Base-by-base conservation (phyloP, 768 basidiomycete species). In the Termitomyces sp. region DNA sequence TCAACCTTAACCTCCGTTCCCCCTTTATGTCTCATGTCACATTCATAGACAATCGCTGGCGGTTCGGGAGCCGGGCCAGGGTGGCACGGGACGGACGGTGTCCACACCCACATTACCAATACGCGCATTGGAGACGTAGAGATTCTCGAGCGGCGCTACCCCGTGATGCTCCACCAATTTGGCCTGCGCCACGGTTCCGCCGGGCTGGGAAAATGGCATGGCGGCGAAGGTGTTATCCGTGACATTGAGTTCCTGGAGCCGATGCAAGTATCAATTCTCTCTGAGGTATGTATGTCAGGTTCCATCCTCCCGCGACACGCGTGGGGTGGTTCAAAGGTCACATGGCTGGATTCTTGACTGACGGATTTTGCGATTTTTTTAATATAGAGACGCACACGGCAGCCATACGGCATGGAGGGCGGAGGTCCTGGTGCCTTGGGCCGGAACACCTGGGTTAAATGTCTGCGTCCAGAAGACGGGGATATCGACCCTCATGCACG, bases 81-180 rank as follows among this genome's bases (percentile, higher is more conserved):
- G 10, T 96, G 94, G 95, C 86, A 95, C 65, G 95, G 95, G 4
- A 93, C 93, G 16, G 91, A 91, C 26, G 95, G 95, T 7, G 91
- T 96, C 2, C 95, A 96, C 70, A 94, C 93, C 2, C 92, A 95
- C 67, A 94, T 94, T 64, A 95, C 95, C 0, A 95, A 94, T 70
- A 94, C 93, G 10, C 85, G 93, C 12, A 95, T 95, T 43, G 93
- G 93, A 22, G 95, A 98, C 65, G 88, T 95, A 36, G 95, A 98
- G 68, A 89, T 96, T 65, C 80, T 98, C 36, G 95, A 98, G 68
- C 83, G 95, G 48, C 85, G 95, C 44, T 98, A 97, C 70, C 95
- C 95, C 0, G 86, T 96, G n/a, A 76, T 97, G 63, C 64, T 98
- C 16, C 91, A 90, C 67, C 85, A 82, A 66, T 97, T 97, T 68